A percentile compares a stretch with the other conserved stretches of the same genome.
Evolutionary conservation across 139 green algal genomes (phyloP).

Genomic region (Picochlorum sp.): DNA sequence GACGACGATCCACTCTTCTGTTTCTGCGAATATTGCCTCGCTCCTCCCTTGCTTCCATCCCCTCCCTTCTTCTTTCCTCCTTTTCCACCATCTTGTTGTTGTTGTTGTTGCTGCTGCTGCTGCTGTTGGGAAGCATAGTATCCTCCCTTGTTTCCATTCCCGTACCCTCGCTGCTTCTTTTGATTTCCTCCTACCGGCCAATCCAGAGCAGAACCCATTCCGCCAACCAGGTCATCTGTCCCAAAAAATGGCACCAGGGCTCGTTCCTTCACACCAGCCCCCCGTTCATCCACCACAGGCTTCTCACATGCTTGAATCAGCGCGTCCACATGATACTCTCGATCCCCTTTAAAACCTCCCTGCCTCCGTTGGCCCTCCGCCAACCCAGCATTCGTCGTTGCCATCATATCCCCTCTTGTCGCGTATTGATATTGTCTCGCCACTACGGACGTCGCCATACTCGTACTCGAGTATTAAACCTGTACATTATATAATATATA

Average conservation of each 20-base stretch:
- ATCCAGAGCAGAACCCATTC: background rate
- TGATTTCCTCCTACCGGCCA: background rate
- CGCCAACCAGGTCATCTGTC: background rate
- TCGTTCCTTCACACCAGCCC: slow-evolving; percentile 13
- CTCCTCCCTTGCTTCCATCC: background rate
- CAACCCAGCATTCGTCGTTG: background rate
- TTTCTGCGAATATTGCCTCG: background rate
- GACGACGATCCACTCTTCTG: background rate
- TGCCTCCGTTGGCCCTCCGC: background rate
- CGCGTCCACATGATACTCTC: slow-evolving; percentile 4
- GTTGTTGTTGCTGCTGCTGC: no score
- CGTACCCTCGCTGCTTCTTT: slow-evolving; percentile 3
- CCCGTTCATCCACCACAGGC: background rate
- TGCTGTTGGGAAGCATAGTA: no score
- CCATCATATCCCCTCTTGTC: no score
- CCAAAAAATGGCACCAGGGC: slow-evolving; percentile 22
- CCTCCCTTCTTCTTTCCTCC: background rate
- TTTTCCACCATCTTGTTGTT: background rate
- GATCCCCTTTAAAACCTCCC: slow-evolving; percentile 21
- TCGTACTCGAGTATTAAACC: no score
- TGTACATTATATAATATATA: no score
- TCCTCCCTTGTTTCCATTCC: background rate
- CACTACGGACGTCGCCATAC: no score
- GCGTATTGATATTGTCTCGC: no score
- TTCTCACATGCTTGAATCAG: slow-evolving; percentile 6